Conservation (phyloP, 495 filamentous ascomycete genomes). For the Aspergillus hancockii region DNA sequence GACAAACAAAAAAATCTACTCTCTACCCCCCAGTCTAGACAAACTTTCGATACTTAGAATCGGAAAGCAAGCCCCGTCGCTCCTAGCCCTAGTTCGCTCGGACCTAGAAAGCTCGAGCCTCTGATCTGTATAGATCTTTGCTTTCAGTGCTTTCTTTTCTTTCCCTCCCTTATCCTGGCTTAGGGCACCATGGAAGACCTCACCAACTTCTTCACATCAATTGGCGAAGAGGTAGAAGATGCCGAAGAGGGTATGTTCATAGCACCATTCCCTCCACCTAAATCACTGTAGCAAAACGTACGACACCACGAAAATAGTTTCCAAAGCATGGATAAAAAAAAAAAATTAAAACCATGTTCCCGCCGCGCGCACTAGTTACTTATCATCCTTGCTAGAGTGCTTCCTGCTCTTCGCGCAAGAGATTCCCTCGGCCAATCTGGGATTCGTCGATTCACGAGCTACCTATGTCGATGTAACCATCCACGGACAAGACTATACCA, state of each 20-base stretch:
- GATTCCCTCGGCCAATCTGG: conserved; percentile 75
- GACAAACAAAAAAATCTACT: background rate
- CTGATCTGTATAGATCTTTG: background rate
- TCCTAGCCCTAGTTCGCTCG: background rate
- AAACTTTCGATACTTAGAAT: background rate
- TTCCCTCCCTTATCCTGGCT: background rate
- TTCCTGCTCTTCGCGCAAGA: conserved; percentile 80
- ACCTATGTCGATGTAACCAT: conserved; percentile 67
- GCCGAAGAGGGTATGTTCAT: conserved; percentile 64
- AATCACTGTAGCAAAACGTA: background rate
- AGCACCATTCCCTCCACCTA: background rate
- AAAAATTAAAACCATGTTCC: background rate
- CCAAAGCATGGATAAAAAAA: background rate
- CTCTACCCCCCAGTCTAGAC: background rate
- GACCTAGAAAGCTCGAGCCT: background rate
- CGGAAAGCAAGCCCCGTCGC: background rate
- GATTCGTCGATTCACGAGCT: conserved; percentile 76
- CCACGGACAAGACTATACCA: conserved; percentile 66
- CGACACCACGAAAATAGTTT: background rate
- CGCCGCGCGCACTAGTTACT: background rate
- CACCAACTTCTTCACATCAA: conserved; percentile 14
- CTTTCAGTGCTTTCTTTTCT: no score
- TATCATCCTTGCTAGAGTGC: conserved; percentile 58
- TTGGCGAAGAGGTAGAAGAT: conserved; percentile 26
- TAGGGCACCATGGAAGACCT: conserved; percentile 14